phyloP scores from a whole-genome alignment of 257 asterid species.

The Solanum chiquidenum region DNA sequence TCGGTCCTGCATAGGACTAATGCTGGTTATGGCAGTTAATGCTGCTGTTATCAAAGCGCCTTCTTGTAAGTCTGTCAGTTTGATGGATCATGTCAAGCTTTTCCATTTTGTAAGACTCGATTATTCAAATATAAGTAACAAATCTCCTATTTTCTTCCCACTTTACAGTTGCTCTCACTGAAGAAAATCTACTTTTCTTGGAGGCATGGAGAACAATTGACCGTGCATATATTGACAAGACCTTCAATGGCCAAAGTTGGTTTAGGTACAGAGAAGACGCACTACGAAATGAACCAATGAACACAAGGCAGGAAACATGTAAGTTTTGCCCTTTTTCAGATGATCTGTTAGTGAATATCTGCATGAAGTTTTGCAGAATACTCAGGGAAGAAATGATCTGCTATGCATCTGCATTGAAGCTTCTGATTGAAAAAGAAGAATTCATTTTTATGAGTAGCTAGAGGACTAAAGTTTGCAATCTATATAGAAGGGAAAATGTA shows the following conservation, averaged over 20 bases:
- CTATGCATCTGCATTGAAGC: background rate
- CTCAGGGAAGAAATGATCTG: background rate
- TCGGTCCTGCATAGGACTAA: constrained; percentile 47
- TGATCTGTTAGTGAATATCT: background rate
- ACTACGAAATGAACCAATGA: constrained; percentile 87
- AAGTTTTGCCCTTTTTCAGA: constrained; percentile 7
- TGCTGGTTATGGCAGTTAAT: constrained; percentile 59
- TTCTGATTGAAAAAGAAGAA: background rate
- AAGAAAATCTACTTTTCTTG: constrained; percentile 87
- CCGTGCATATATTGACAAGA: constrained; percentile 92
- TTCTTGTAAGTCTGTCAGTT: constrained; percentile 48
- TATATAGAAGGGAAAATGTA: background rate
- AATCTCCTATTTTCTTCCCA: background rate
- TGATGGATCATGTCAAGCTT: background rate
- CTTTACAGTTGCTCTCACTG: constrained; percentile 69
- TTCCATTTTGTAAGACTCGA: background rate
- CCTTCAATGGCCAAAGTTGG: constrained; percentile 98
- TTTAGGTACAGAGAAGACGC: constrained; percentile 92
- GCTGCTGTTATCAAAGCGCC: constrained; percentile 45
- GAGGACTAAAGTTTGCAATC: background rate
- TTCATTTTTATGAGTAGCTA: background rate
- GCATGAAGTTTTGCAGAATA: background rate
- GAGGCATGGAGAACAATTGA: constrained; percentile 98
- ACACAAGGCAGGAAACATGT: constrained; percentile 92
- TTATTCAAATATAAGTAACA: background rate